Base-by-base conservation (phyloP, 441 rosid species). In the Gossypium aridum region DNA sequence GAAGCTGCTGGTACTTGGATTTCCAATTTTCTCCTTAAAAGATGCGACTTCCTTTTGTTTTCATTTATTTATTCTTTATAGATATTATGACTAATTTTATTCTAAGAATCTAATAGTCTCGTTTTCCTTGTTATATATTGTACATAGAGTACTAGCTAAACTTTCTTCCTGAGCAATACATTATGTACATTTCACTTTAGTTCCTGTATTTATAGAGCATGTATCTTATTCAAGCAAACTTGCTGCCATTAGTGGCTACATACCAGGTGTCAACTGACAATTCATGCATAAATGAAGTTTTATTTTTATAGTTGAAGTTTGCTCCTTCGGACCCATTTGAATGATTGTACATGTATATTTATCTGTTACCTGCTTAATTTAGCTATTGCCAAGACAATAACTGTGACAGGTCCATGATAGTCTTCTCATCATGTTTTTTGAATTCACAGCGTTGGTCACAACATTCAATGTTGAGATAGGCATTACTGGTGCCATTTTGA, bases 391-490 rank as follows among this genome's bases (percentile, higher is more conserved):
- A 69, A 3, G 26, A 56, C 31, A 20, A 59, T 68, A 14, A 14
- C 64, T 49, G 17, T 23, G 26, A 34, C 56, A 69, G 25, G 49
- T 43, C 28, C 20, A 71, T 70, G 53, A 23, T 70, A 19, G 62
- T 43, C 75, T 78, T 19, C 72, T 72, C 26, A 53, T 75, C 57
- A 77, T 22, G 45, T 75, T 65, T 75, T 56, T 39, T 76, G 17
- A 25, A 78, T 73, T 78, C 37, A 62, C 94, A 96, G 99, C 97
- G 23, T 74, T 96, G 86, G 97, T 96, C 79, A 92, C 97, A 25
- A 86, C 97, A 25, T 93, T 96, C 89, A 93, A 96, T 75, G 84
- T 96, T 54, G 99, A 93, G 91, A 96, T 96, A 70, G 99, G 99
- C 75, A 96, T 96, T 79, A 93, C 98, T 14, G 97, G 99, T 81